Percentiles rank a stretch among this genome's conserved stretches.
Evolutionary conservation across 1,139 yeast species (phyloP).

Genomic region (Ogataea hybrid): DNA sequence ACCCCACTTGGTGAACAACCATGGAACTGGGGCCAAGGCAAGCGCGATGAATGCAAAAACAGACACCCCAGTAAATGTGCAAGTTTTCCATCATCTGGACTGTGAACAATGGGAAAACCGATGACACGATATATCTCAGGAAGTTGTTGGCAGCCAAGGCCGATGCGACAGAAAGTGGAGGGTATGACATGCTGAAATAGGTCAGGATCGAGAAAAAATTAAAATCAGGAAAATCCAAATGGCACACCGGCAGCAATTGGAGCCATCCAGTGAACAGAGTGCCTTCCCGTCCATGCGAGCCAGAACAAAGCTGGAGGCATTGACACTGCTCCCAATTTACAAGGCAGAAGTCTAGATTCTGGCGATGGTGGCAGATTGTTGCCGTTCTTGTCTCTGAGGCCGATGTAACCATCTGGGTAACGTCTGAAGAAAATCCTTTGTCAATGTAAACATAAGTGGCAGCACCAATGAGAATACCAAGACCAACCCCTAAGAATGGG

Average conservation of each 20-base stretch:
- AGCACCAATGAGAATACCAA: constrained; percentile 60
- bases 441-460: constrained; percentile 49
- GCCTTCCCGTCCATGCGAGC: constrained; percentile 77
- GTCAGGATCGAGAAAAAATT: constrained; percentile 70
- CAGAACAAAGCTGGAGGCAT: constrained; percentile 73
- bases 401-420: constrained; percentile 63
- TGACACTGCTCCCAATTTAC: constrained; percentile 46
- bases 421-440: constrained; percentile 48
- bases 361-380: constrained; percentile 45
- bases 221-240: constrained; percentile 69
- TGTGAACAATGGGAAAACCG: constrained; percentile 72
- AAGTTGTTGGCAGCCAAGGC: constrained; percentile 80
- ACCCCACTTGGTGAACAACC: constrained; percentile 57
- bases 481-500: constrained; percentile 66
- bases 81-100: constrained; percentile 68
- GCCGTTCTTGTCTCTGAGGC: constrained; percentile 54
- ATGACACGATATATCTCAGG: constrained; percentile 55
- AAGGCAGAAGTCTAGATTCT: constrained; percentile 40
- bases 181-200: constrained; percentile 72
- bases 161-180: constrained; percentile 71
- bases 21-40: constrained; percentile 72
- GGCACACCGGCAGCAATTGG: constrained; percentile 75
- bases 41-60: constrained; percentile 69
- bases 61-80: constrained; percentile 78
- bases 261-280: constrained; percentile 71